These are phyloP conservation scores for Didymella pomorum DNA, from an alignment of 2,329 filamentous ascomycete species.

Conservation along the genomic window DNA sequence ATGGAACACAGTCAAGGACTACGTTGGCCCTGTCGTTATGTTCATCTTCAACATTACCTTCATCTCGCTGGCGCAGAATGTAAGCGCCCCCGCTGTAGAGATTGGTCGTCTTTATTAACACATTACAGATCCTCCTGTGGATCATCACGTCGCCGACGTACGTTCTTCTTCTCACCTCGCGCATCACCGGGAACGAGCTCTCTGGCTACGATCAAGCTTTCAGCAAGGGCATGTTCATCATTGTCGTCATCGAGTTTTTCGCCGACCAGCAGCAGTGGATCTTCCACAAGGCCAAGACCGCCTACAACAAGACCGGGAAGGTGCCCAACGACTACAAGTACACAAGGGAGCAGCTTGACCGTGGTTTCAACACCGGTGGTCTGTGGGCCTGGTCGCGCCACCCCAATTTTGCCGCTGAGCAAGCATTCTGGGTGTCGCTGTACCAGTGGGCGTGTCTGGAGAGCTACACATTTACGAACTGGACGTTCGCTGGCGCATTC, in stretches of 20 bases:
- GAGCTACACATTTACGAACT: slow-evolving; percentile 76
- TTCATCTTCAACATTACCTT: slow-evolving; percentile 89
- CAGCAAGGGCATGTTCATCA: slow-evolving; percentile 62
- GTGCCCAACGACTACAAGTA: slow-evolving; percentile 69
- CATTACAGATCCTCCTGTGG: slow-evolving; percentile 73
- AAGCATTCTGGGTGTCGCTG: slow-evolving; percentile 84
- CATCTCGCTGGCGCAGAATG: slow-evolving; percentile 79
- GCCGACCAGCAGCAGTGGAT: slow-evolving; percentile 94
- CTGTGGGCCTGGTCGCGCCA: slow-evolving; percentile 90
- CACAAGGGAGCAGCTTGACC: slow-evolving; percentile 79
- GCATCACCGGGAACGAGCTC: slow-evolving; percentile 63
- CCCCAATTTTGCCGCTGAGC: slow-evolving; percentile 94
- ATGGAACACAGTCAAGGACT: slow-evolving; percentile 78
- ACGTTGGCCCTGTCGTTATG: slow-evolving; percentile 71
- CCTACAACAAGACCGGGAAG: slow-evolving; percentile 77
- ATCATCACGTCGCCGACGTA: slow-evolving; percentile 83
- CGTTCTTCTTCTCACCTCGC: slow-evolving; percentile 76
- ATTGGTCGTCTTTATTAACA: slow-evolving; percentile 8
- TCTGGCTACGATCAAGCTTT: slow-evolving; percentile 65
- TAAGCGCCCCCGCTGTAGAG: slow-evolving; percentile 38
- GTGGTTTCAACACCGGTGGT: slow-evolving; percentile 85
- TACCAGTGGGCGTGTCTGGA: slow-evolving; percentile 88
- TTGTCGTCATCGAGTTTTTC: slow-evolving; percentile 75
- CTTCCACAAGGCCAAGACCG: slow-evolving; percentile 81
- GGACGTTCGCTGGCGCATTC: slow-evolving; percentile 75